Conservation (phyloP, 805 yeast species). For the Metschnikowia chrysomelidarum region DNA sequence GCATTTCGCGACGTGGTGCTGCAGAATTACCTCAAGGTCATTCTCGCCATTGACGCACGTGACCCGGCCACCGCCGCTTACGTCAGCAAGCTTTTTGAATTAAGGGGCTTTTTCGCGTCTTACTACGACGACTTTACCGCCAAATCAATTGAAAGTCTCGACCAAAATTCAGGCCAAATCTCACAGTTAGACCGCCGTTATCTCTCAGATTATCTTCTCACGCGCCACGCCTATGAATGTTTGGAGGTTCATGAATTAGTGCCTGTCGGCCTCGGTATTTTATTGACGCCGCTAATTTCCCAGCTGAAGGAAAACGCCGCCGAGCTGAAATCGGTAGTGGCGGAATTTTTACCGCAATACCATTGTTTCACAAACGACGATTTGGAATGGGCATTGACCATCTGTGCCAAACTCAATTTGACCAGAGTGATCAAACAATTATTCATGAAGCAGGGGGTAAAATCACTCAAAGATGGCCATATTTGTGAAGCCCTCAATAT, state of each 20-base stretch:
- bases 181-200: constrained; percentile 3
- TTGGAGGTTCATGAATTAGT: constrained; percentile 51
- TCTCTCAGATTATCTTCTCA: constrained; percentile 56
- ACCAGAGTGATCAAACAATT: constrained; percentile 56
- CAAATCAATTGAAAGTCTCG: constrained; percentile 1
- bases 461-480: constrained; percentile 52
- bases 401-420: constrained; percentile 66
- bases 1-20: constrained; percentile 55
- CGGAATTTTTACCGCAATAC: constrained; percentile 58
- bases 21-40: constrained; percentile 54
- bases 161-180: too few relatives aligned
- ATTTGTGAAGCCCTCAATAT: constrained; percentile 62
- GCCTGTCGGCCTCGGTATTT: constrained; percentile 68
- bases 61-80: constrained; percentile 66
- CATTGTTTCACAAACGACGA: constrained; percentile 69
- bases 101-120: constrained; percentile 53
- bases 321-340: constrained; percentile 37
- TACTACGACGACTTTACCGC: constrained; percentile 27
- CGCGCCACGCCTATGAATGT: constrained; percentile 54
- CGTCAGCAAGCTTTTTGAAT: constrained; percentile 58
- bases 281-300: constrained; percentile 40
- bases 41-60: constrained; percentile 56
- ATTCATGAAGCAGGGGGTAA: constrained; percentile 48
- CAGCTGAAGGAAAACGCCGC: constrained; percentile 43
- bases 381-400: constrained; percentile 72